A percentile compares a stretch with the other conserved stretches of the same genome.
Conservation (phyloP, 768 basidiomycete genomes). For the Collybiopsis confluens region DNA sequence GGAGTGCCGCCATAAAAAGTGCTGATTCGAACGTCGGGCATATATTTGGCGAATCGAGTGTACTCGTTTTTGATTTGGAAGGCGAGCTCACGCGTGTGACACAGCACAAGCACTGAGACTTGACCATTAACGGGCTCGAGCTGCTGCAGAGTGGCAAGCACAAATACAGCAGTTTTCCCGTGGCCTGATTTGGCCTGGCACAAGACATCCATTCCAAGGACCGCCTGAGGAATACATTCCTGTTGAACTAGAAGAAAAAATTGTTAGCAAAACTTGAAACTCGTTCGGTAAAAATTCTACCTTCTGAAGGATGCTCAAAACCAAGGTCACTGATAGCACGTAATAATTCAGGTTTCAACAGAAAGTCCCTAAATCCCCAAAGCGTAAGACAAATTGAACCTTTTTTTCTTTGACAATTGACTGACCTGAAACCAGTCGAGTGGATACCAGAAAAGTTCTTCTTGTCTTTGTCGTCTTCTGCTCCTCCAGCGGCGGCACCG, state of each 20-base stretch:
- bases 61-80: conserved; percentile 99
- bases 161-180: conserved; percentile 98
- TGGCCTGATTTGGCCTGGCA: conserved; percentile 99
- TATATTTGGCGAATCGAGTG: conserved; percentile 98
- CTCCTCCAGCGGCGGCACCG: conserved; percentile 43
- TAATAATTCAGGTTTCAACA: conserved; percentile 94
- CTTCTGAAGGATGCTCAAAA: conserved; percentile 99
- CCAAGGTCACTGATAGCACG: conserved; percentile 99
- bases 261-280: conserved; percentile 1
- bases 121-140: conserved; percentile 98
- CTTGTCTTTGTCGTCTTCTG: conserved; percentile 78
- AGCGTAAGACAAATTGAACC: conserved; percentile 11
- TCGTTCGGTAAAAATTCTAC: conserved; percentile 37
- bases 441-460: conserved; percentile 99
- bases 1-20: conserved; percentile 98
- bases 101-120: conserved; percentile 95
- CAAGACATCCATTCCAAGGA: conserved; percentile 98
- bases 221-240: conserved; percentile 99
- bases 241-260: conserved; percentile 74
- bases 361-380: conserved; percentile 72
- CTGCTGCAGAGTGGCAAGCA: conserved; percentile 95
- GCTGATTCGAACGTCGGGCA: conserved; percentile 96
- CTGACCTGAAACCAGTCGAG: conserved; percentile 97
- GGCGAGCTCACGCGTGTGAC: conserved; percentile 98
- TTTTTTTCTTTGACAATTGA: conserved; percentile 9